These are phyloP conservation scores for Microascus cirrosus DNA, from an alignment of 2,329 filamentous ascomycete species.

Conservation along the genomic window DNA sequence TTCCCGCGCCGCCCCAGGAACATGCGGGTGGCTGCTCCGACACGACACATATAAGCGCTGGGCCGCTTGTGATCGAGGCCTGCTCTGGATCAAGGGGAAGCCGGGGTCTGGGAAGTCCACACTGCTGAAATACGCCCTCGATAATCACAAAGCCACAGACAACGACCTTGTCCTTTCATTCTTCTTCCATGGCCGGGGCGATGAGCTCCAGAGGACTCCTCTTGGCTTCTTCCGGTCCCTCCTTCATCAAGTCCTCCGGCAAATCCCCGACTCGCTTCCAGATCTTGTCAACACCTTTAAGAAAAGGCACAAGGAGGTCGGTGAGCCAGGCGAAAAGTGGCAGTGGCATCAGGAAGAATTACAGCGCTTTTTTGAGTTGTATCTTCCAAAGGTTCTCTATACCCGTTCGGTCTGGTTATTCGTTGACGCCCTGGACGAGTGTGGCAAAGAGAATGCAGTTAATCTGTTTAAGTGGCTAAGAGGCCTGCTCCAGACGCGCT, in stretches of 20 bases:
- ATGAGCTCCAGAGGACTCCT: constrained; percentile 17
- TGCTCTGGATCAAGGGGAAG: constrained; percentile 27
- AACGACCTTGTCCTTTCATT: constrained; percentile 15
- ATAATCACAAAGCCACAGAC: constrained; percentile 11
- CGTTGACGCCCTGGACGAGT: constrained; percentile 24
- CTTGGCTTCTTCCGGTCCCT: constrained; percentile 23
- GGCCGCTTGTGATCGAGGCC: constrained; percentile 6
- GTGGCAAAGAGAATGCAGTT: constrained; percentile 13
- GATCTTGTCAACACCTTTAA: constrained; percentile 11
- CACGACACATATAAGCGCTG: constrained; percentile 14
- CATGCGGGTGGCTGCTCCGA: constrained; percentile 18
- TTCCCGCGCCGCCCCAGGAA: constrained; percentile 7
- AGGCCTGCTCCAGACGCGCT: constrained; percentile 9
- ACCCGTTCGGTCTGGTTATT: constrained; percentile 12
- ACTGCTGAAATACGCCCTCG: constrained; percentile 20
- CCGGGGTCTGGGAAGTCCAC: constrained; percentile 28
- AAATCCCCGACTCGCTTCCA: constrained; percentile 10
- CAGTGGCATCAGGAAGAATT: constrained; percentile 15
- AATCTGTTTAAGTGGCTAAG: constrained; percentile 11
- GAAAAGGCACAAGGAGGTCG: constrained; percentile 1
- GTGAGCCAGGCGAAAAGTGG: constrained; percentile 12
- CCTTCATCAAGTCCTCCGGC: constrained; percentile 18
- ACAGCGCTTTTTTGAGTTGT: constrained; percentile 9
- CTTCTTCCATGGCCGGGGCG: constrained; percentile 13
- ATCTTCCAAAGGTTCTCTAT: constrained; percentile 11